phyloP scores from a whole-genome alignment of 208 protist species.

The Balamuthia mandrillaris region DNA sequence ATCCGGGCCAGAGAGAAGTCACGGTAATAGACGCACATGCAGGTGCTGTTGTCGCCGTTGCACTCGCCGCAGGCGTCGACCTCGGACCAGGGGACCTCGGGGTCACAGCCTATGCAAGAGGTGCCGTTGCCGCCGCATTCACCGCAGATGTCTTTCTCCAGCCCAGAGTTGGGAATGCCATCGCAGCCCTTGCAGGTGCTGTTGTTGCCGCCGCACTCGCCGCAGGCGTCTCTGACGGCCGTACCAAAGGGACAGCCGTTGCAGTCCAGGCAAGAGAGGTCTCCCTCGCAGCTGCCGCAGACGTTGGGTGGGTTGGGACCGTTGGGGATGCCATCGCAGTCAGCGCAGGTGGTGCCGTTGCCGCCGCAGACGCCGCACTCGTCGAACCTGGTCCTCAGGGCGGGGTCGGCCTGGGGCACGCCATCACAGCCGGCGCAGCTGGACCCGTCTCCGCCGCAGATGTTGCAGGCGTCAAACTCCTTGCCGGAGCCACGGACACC shows the following conservation, averaged over 20 bases:
- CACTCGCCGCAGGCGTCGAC: not conserved
- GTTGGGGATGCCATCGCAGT: slow-evolving; percentile 8
- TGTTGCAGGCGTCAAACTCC: slow-evolving; percentile 1
- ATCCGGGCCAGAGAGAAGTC: not conserved
- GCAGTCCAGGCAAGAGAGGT: slow-evolving; percentile 1
- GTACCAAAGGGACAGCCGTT: not conserved
- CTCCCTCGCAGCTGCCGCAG: not conserved
- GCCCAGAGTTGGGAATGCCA: not conserved
- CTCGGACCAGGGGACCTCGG: not conserved
- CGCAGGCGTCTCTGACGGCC: not conserved
- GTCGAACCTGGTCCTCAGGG: not conserved
- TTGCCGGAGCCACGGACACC: not conserved
- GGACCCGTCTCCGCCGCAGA: slow-evolving; percentile 10
- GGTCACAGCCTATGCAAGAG: not conserved
- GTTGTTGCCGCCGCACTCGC: slow-evolving; percentile 25
- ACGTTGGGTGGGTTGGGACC: slow-evolving; percentile 3
- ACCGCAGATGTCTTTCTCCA: not conserved
- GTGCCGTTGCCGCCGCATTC: slow-evolving; percentile 39
- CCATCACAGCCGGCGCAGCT: slow-evolving; percentile 1
- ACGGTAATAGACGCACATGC: not conserved
- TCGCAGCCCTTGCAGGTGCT: not conserved
- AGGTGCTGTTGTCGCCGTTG: slow-evolving; percentile 1
- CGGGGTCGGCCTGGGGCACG: not conserved
- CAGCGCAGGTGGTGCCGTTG: not conserved
- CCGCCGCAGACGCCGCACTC: slow-evolving; percentile 27